Percentiles rank a stretch among this genome's conserved stretches.
These are phyloP conservation scores for Astragalus membranaceus DNA, from an alignment of 306 rosid genomes.

Conservation along the genomic window DNA sequence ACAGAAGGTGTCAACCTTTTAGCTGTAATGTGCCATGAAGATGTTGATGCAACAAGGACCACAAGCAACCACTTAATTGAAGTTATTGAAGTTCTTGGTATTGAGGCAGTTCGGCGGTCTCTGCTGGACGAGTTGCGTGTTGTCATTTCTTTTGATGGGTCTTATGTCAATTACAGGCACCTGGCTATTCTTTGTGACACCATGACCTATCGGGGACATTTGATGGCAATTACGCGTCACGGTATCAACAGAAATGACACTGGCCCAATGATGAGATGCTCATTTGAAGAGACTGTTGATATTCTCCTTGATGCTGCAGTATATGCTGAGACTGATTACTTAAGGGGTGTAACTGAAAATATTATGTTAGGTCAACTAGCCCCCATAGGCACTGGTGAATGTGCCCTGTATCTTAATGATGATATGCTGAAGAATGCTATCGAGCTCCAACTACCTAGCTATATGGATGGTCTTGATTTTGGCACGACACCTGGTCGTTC, in stretches of 20 bases:
- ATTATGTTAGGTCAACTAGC: conserved; percentile 98
- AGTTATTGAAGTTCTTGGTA: conserved; percentile 95
- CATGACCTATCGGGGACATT: conserved; percentile 96
- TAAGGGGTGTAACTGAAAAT: conserved; percentile 95
- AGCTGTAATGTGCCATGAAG: conserved; percentile 90
- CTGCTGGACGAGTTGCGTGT: conserved; percentile 85
- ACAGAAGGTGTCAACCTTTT: conserved; percentile 97
- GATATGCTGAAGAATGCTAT: conserved; percentile 97
- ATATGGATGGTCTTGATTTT: conserved; percentile 91
- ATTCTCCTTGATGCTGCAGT: conserved; percentile 98
- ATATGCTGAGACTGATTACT: conserved; percentile 75
- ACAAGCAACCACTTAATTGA: conserved; percentile 97
- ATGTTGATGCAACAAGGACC: conserved; percentile 84
- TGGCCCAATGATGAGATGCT: conserved; percentile 99
- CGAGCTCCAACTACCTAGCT: conserved; percentile 95
- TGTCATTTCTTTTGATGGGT: conserved; percentile 96
- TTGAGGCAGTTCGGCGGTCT: conserved; percentile 93
- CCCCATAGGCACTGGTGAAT: conserved; percentile 93
- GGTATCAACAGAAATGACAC: conserved; percentile 95
- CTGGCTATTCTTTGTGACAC: conserved; percentile 98
- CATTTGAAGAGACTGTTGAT: conserved; percentile 97
- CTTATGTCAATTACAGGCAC: conserved; percentile 92
- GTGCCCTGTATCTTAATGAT: conserved; percentile 79
- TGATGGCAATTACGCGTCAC: conserved; percentile 99
- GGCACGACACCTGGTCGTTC: conserved; percentile 98